These are phyloP conservation scores for Nitzschia putrida DNA, from an alignment of 108 stramenopile genomes.

Conservation along the genomic window DNA sequence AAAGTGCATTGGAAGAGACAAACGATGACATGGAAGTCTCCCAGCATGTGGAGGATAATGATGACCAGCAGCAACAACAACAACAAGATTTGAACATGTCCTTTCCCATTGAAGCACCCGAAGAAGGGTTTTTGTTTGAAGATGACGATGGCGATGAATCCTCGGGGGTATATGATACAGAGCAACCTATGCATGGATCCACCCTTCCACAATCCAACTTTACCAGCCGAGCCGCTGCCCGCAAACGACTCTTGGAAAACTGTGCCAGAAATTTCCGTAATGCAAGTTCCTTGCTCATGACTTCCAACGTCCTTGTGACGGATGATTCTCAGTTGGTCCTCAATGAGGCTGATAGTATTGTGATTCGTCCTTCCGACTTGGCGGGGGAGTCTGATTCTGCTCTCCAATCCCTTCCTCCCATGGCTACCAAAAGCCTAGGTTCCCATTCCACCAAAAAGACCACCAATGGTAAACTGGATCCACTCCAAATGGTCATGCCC, in stretches of 20 bases:
- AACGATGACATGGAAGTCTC: background rate
- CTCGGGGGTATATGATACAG: background rate
- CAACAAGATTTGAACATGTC: conserved; percentile 5
- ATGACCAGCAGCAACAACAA: background rate
- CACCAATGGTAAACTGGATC: no score
- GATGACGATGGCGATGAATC: background rate
- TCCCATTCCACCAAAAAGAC: no score
- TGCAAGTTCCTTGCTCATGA: background rate
- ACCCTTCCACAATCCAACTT: conserved; percentile 12
- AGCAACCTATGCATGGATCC: background rate
- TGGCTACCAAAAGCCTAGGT: no score
- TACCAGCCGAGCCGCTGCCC: conserved; percentile 8
- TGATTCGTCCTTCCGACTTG: no score
- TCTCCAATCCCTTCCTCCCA: no score
- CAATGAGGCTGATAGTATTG: no score
- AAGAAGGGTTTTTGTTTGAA: conserved; percentile 19
- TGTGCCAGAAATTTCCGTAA: background rate
- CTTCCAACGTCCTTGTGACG: background rate
- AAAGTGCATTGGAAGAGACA: background rate
- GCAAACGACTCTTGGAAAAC: conserved; percentile 9
- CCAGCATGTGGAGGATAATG: no score
- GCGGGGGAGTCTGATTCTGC: no score
- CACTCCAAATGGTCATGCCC: background rate
- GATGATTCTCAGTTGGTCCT: background rate
- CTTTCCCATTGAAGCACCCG: conserved; percentile 2